Percentiles rank a stretch among this genome's conserved stretches.
phyloP scores from a whole-genome alignment of 2,329 filamentous ascomycete genomes.

The Exophiala xenobiotica region DNA sequence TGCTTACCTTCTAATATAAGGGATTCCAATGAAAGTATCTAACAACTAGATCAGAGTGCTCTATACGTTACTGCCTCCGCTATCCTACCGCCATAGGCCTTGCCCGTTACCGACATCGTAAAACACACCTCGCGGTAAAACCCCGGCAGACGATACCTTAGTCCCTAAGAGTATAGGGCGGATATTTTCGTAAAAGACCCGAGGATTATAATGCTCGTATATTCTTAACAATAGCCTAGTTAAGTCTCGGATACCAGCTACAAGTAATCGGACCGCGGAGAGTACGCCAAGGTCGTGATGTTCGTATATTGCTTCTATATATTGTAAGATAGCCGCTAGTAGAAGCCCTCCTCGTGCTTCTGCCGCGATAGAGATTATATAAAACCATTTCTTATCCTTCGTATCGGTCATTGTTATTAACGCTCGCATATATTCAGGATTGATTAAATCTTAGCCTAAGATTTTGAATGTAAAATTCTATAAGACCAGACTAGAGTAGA shows the following conservation, averaged over 20 bases:
- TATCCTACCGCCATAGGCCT: constrained; percentile 51
- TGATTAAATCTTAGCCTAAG: constrained; percentile 33
- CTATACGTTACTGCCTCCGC: constrained; percentile 56
- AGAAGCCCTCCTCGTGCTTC: constrained; percentile 50
- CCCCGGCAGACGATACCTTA: constrained; percentile 53
- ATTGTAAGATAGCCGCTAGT: constrained; percentile 46
- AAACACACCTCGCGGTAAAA: constrained; percentile 51
- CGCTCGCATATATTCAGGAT: constrained; percentile 37
- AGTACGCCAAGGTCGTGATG: constrained; percentile 47
- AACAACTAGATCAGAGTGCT: constrained; percentile 55
- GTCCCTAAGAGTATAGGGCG: constrained; percentile 53
- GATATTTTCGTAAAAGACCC: constrained; percentile 53
- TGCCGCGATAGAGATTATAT: constrained; percentile 54
- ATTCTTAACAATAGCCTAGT: background rate
- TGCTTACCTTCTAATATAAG: background rate
- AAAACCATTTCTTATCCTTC: constrained; percentile 47
- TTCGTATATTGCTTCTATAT: constrained; percentile 50
- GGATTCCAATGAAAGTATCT: constrained; percentile 51
- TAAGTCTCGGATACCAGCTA: constrained; percentile 1
- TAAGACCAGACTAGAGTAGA: constrained; percentile 41
- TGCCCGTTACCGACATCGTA: constrained; percentile 51
- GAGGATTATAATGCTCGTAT: constrained; percentile 33
- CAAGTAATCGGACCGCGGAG: constrained; percentile 15
- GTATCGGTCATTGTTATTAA: constrained; percentile 40
- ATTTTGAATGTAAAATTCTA: constrained; percentile 37